A percentile compares a stretch with the other conserved stretches of the same genome.
Conservation (phyloP, 257 asterid genomes). For the Asclepias syriaca region DNA sequence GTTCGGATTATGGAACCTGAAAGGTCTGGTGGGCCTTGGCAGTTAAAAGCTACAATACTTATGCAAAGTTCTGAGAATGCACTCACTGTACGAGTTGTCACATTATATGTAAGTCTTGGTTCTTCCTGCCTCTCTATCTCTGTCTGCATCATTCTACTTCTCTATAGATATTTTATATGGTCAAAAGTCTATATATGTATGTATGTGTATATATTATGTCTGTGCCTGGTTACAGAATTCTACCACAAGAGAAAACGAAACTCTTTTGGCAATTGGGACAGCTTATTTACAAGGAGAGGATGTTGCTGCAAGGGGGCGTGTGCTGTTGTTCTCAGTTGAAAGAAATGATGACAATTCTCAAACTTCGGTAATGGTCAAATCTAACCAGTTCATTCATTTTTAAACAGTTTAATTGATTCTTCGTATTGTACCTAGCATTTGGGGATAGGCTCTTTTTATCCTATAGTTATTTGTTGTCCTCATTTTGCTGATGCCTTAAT, state of each 20-base stretch:
- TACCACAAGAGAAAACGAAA: slow-evolving; percentile 70
- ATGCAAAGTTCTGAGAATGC: slow-evolving; percentile 97
- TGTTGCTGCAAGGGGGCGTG: slow-evolving; percentile 98
- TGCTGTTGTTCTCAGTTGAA: slow-evolving; percentile 74
- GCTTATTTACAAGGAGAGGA: slow-evolving; percentile 99
- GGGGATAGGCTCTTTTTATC: slow-evolving; percentile 16
- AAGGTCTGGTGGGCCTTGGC: slow-evolving; percentile 83
- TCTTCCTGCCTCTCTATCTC: slow-evolving; percentile 8
- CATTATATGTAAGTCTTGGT: slow-evolving; percentile 65
- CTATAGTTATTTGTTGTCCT: background rate
- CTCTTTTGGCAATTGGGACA: slow-evolving; percentile 93
- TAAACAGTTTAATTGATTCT: slow-evolving; percentile 8
- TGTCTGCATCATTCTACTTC: background rate
- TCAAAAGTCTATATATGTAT: background rate
- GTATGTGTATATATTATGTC: too few relatives aligned
- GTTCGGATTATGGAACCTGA: slow-evolving; percentile 93
- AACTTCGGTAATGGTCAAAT: slow-evolving; percentile 42
- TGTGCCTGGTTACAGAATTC: slow-evolving; percentile 48
- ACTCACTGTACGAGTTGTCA: slow-evolving; percentile 85
- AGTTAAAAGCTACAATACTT: slow-evolving; percentile 74
- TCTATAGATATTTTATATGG: background rate
- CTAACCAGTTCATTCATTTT: slow-evolving; percentile 6
- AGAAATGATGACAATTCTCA: slow-evolving; percentile 57
- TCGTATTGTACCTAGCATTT: slow-evolving; percentile 8
- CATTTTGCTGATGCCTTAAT: slow-evolving; percentile 9